Base-by-base conservation (phyloP, 2,329 filamentous ascomycete genomes). In the Trichoderma simmonsii region DNA sequence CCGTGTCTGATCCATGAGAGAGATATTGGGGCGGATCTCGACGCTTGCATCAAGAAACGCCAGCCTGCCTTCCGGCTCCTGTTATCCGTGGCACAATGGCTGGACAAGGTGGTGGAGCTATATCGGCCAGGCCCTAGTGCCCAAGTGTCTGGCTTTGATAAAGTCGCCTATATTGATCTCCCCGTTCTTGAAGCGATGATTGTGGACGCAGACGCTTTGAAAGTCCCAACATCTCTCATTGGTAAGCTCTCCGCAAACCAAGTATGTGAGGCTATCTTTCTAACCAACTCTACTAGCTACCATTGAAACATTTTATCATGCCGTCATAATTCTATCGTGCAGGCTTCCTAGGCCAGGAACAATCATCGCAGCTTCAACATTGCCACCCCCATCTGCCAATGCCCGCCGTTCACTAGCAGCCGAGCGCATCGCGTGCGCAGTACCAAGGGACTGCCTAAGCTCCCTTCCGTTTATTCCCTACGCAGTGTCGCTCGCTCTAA, bases 221-320 rank as follows among this genome's bases (percentile, higher is more conserved):
- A 84, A 63, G 82, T 87, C 6, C 80, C 86, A 0, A 84, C 85
- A 1, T 82, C 81, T 26, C 80, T 87, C 9, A 82, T 89, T 11
- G 86, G 86, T 88, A 73, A 73, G 83, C 78, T 66, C 4, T 48
- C 59, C 9, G 15, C 18, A 34, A 11, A 7, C 11, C 9, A 9
- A 4, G 3, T 4, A 12, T n/a, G 5, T 39, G 8, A 5, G 12
- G 5, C 26, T 3, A 12, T 2, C 11, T 26, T 28, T 54, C 48
- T 59, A 6, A 59, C 48, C 30, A 32, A 1, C 6, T 36, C 43
- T 64, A 34, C 60, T 48, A 89, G 88, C 85, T 8, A 90, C 89
- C 0, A 83, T 91, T 7, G 89, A 91, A 74, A 85, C 87, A 1
- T 85, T 91, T 18, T 91, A 91, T 75, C 88, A 91, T 75, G 88